Base-by-base conservation (phyloP, 2,329 filamentous ascomycete species). In the Spiromastix sp. region DNA sequence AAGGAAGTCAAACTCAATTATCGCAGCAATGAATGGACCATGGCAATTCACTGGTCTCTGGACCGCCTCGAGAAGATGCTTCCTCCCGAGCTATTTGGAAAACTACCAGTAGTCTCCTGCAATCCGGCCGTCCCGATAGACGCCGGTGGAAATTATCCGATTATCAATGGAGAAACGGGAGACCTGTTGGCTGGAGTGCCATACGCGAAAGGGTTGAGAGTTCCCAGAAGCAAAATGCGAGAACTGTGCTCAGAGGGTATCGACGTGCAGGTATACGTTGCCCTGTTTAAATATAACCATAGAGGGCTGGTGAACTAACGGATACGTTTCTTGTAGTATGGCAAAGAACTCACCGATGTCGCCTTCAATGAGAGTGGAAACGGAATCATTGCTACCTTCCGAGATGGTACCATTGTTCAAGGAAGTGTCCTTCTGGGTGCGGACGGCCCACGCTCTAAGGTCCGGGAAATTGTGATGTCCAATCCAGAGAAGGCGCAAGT, bases 21-120 rank as follows among this genome's bases (percentile, higher is more conserved):
- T n/a, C 21, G 21, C 21, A 24, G 21, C 21, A 24, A 24, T 24
- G 50, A 52, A 44, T 52, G 50, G 50, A 51, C 45, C 22, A 52
- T 52, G 48, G 48, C 45, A 18, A 45, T 51, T 25, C 49, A 51
- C 34, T 52, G 50, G 50, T 41, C 48, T 15, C 37, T 44, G 4
- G 37, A 38, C 10, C 39, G 36, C 17, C 41, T 52, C 25, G 35
- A 46, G 30, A 37, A 42, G 6, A 37, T 48, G 21, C 35, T 52
- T 6, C 40, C 43, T 10, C 31, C 32, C 11, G 40, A 48, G 10
- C 37, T 44, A 12, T 51, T 41, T 37, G 38, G 34, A 15, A 41
- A 42, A 15, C 26, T 52, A 15, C 30, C 33, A 28, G 38, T 36
- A 3, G 42, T 41, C 11, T 37, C 44, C 5, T 45, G 43, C 20